Base-by-base conservation (phyloP, 805 yeast species). In the Wickerhamiella kazuoi region DNA sequence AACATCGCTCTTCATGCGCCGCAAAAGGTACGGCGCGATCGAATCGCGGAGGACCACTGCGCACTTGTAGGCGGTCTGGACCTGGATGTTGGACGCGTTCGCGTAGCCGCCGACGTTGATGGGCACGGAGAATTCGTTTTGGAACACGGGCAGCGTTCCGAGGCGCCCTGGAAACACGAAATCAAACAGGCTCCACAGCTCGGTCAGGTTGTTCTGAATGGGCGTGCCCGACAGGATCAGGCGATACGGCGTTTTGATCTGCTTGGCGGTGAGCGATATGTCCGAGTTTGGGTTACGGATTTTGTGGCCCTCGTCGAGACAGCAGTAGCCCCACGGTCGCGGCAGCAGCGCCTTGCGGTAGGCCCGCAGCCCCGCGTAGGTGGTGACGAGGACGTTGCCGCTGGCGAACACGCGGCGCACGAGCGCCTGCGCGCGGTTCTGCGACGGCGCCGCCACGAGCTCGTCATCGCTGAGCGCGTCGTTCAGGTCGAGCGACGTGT, bases 41-140 rank as follows among this genome's bases (percentile, higher is more conserved):
- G 87, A 59, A 50, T 90, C 94, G 37, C 94, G 65, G 38, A 90
- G 61, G 2, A 87, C 76, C 3, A 86, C 90, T 0, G 98, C 98
- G 62, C 97, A 90, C 54, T 83, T 83, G 53, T 82, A 86, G 2
- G 96, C 95, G 1, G 96, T 77, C 53, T 87, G 96, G 0, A 90
- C 97, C 54, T 90, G 96, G 3, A 90, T 72, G 54, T 90, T 90
- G 1, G 93, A 75, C 0, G 98, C 97, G 61, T 87, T 90, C 1
- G 98, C 94, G 59, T 90, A 90, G 0, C 98, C 98, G n/a, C 98
- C 98, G 54, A 81, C 68, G 52, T 84, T 87, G 34, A 90, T 90
- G 0, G 98, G 98, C 4, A 76, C 65, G 2, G 94, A 79, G 56
- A 90, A 90, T 55, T 90, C 95, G 39, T 71, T 79, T 57, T 86